Conservation (phyloP, 1,284 basidiomycete species). For the Thecaphora thlaspeos region DNA sequence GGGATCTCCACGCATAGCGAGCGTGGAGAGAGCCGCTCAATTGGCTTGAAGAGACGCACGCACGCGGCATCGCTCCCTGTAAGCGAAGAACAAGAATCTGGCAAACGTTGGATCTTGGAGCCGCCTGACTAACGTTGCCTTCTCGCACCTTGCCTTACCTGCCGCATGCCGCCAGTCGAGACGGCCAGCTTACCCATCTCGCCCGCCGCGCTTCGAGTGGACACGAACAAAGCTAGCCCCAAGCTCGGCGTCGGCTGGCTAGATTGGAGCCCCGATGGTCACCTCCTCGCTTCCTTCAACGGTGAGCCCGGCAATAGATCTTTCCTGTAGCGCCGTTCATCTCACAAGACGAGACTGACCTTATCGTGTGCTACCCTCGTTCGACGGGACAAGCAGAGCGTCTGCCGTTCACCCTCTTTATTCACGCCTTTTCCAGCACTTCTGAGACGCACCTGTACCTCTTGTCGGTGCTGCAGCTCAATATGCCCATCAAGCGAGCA, state of each 20-base stretch:
- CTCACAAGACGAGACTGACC: too few relatives aligned
- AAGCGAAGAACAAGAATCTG: background rate
- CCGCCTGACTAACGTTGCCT: too few relatives aligned
- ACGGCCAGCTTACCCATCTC: conserved; percentile 28
- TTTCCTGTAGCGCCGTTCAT: too few relatives aligned
- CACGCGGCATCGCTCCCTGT: conserved; percentile 50
- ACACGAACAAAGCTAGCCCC: conserved; percentile 14
- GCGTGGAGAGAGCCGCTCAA: conserved; percentile 49
- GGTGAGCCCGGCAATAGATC: conserved; percentile 15
- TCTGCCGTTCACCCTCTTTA: conserved; percentile 65
- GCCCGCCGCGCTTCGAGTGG: conserved; percentile 14
- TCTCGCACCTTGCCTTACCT: conserved; percentile 2
- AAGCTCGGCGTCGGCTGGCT: conserved; percentile 38
- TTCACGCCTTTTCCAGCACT: conserved; percentile 66
- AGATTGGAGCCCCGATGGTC: conserved; percentile 36
- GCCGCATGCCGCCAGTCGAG: conserved; percentile 13
- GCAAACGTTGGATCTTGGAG: background rate
- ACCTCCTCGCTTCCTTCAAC: conserved; percentile 35
- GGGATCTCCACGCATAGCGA: conserved; percentile 1
- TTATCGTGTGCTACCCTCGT: too few relatives aligned
- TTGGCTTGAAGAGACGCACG: conserved; percentile 52
- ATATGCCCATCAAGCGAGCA: conserved; percentile 65
- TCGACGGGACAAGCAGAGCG: too few relatives aligned
- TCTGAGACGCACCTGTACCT: conserved; percentile 64
- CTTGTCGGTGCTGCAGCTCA: conserved; percentile 68